Evolutionary conservation across 805 yeast genomes (phyloP).

Genomic region (Vanderwaltozyma polyspora): DNA sequence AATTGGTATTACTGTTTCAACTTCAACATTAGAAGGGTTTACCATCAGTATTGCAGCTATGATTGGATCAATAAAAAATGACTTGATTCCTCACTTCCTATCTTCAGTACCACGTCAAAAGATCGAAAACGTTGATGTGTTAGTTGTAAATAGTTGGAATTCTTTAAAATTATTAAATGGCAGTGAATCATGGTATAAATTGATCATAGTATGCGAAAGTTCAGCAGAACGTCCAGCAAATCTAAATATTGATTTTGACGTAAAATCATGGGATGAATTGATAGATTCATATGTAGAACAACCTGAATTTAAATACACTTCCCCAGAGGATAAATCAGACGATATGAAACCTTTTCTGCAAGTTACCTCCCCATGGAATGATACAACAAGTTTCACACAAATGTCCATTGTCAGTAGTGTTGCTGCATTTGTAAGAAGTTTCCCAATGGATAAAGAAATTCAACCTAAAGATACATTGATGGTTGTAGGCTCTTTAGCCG

Average conservation of each 20-base stretch:
- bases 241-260: conserved; percentile 3
- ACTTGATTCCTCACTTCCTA: conserved; percentile 32
- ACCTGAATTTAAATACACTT: conserved; percentile 20
- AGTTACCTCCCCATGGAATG: conserved; percentile 13
- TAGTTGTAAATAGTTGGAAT: conserved; percentile 24
- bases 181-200: conserved; percentile 22
- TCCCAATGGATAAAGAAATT: conserved; percentile 30
- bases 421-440: conserved; percentile 35
- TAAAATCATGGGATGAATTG: conserved; percentile 20
- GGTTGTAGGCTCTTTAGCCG: conserved; percentile 13
- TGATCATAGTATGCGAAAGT: conserved; percentile 25
- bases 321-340: conserved; percentile 25
- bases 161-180: conserved; percentile 15
- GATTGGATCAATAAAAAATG: conserved; percentile 26
- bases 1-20: conserved; percentile 23
- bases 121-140: conserved; percentile 20
- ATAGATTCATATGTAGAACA: conserved; percentile 7
- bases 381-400: conserved; percentile 35
- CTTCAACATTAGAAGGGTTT: conserved; percentile 28
- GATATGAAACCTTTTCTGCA: conserved; percentile 28
- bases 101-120: conserved; percentile 24
- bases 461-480: conserved; percentile 22
- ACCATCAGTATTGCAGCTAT: conserved; percentile 35
- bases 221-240: conserved; percentile 1
- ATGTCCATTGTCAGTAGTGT: conserved; percentile 41